phyloP scores from a whole-genome alignment of 108 stramenopile species.

The Fragilaria radians region DNA sequence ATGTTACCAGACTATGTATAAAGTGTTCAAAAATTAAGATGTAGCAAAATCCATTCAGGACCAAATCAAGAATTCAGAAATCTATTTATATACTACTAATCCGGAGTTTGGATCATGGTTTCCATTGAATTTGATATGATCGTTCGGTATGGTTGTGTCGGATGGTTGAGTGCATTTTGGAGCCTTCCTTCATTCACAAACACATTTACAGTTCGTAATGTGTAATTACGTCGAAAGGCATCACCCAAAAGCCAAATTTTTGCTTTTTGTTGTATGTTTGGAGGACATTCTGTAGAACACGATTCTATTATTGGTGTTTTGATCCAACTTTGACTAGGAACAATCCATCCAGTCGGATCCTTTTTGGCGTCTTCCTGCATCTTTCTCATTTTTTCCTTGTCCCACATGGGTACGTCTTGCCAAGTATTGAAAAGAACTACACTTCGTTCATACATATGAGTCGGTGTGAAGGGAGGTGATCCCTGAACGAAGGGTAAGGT shows the following conservation, averaged over 20 bases:
- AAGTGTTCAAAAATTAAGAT: too few relatives aligned
- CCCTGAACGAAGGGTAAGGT: slow-evolving; percentile 54
- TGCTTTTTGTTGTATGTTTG: slow-evolving; percentile 14
- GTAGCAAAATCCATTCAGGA: too few relatives aligned
- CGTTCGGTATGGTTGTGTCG: not conserved
- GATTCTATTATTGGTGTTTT: slow-evolving; percentile 10
- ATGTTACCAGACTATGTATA: too few relatives aligned
- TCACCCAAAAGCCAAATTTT: slow-evolving; percentile 76
- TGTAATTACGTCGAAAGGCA: slow-evolving; percentile 40
- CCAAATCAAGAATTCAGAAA: too few relatives aligned
- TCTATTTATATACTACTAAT: too few relatives aligned
- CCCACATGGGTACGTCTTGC: slow-evolving; percentile 35
- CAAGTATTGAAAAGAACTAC: slow-evolving; percentile 79
- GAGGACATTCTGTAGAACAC: not conserved
- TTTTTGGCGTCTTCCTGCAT: slow-evolving; percentile 1
- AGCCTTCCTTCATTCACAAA: not conserved
- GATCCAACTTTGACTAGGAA: not conserved
- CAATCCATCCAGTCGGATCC: slow-evolving; percentile 14
- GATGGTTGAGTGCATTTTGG: not conserved
- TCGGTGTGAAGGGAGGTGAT: slow-evolving; percentile 29
- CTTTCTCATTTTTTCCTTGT: not conserved
- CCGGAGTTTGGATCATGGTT: too few relatives aligned
- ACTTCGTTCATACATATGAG: slow-evolving; percentile 54
- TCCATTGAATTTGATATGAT: too few relatives aligned
- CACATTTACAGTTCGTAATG: slow-evolving; percentile 43